These are phyloP conservation scores for Chrysosporium queenslandicum DNA, from an alignment of 2,329 filamentous ascomycete species.

Conservation along the genomic window DNA sequence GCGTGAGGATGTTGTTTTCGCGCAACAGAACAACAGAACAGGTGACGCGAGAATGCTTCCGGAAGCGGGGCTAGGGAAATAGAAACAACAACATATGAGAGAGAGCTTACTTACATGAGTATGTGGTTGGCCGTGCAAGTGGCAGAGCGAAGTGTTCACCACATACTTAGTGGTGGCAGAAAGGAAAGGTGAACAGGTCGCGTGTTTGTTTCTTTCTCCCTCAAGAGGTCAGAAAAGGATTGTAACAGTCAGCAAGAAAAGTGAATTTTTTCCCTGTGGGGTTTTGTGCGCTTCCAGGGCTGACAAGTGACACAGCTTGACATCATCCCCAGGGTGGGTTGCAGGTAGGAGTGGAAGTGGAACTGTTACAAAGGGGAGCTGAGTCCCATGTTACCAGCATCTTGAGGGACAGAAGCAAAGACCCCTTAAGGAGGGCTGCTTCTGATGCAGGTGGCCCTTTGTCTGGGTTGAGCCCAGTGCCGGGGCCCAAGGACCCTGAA, in stretches of 20 bases:
- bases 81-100: too few species aligned
- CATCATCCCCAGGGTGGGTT: background rate
- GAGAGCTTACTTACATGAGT: too few species aligned
- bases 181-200: too few species aligned
- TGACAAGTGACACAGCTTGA: conserved; percentile 4
- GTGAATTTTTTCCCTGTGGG: background rate
- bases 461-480: background rate
- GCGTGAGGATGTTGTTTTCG: conserved; percentile 1
- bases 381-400: background rate
- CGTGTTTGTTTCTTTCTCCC: background rate
- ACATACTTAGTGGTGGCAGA: too few species aligned
- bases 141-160: background rate
- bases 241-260: too few species aligned
- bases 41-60: background rate
- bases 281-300: conserved; percentile 3
- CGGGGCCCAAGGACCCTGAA: background rate
- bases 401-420: too few species aligned
- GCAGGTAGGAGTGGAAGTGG: background rate
- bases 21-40: background rate
- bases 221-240: too few species aligned
- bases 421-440: too few species aligned
- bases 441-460: too few species aligned
- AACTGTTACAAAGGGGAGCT: background rate
- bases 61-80: background rate
- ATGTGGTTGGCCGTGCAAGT: too few species aligned